These are phyloP conservation scores for Dictyostelium intermedium DNA, from an alignment of 78 protist species.

Conservation along the genomic window DNA sequence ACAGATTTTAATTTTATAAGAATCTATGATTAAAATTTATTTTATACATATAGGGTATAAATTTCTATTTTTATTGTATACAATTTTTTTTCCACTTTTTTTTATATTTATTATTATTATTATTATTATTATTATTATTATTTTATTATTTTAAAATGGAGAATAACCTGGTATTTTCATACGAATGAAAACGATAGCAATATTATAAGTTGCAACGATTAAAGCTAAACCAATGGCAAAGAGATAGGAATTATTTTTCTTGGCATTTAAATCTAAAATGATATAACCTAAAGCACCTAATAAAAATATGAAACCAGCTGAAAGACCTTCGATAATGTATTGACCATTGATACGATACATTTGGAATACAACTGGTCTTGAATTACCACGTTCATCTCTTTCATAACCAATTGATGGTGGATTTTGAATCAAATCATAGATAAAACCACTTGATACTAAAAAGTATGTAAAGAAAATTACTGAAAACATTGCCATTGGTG, in stretches of 20 bases:
- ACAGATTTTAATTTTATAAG: not conserved
- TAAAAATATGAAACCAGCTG: conserved; percentile 80
- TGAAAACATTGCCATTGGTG: conserved; percentile 73
- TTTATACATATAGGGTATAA: not conserved
- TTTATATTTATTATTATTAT: not conserved
- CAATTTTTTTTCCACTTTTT: not conserved
- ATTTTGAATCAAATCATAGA: conserved; percentile 86
- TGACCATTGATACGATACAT: conserved; percentile 88
- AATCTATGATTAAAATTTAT: not conserved
- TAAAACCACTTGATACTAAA: conserved; percentile 82
- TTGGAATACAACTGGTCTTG: conserved; percentile 75
- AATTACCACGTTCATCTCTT: conserved; percentile 70
- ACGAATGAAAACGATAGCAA: conserved; percentile 78
- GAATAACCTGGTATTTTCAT: conserved; percentile 83
- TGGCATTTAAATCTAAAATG: conserved; percentile 59
- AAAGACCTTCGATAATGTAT: conserved; percentile 88
- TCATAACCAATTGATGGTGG: conserved; percentile 86
- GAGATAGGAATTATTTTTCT: conserved; percentile 53
- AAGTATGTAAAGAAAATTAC: conserved; percentile 75
- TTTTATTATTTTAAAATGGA: not conserved
- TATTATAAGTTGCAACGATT: conserved; percentile 67
- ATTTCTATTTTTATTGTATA: not conserved
- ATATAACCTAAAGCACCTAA: conserved; percentile 87
- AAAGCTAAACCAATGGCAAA: conserved; percentile 55
- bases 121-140: not conserved